Conservation (phyloP, 352 stramenopile species). For the Phytophthora syringae region DNA sequence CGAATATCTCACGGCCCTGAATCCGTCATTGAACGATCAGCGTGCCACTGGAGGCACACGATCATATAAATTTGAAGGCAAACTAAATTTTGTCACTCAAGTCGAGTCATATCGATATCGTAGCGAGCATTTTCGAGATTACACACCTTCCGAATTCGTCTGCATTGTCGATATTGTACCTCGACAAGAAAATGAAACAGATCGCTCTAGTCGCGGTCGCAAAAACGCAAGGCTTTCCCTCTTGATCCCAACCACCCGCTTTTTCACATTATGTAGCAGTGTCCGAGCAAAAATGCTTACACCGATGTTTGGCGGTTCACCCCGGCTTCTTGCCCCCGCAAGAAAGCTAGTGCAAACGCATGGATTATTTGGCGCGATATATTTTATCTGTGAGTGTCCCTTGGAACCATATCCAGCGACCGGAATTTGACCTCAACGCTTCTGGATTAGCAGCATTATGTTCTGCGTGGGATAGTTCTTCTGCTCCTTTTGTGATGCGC, state of each 20-base stretch:
- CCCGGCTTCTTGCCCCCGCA: neutral
- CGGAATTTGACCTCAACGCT: neutral
- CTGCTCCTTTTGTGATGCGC: neutral
- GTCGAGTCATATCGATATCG: conserved; percentile 1
- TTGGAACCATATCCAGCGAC: neutral
- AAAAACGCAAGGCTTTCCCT: too few species aligned
- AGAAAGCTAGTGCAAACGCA: neutral
- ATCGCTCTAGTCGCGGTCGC: too few species aligned
- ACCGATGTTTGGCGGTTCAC: neutral
- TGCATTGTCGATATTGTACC: conserved; percentile 5
- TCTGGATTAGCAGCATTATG: neutral
- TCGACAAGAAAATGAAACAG: neutral
- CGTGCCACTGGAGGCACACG: too few species aligned
- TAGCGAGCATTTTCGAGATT: neutral
- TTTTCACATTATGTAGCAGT: neutral
- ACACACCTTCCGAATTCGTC: neutral
- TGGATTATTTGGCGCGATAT: neutral
- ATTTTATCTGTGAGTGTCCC: neutral
- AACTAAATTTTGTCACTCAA: too few species aligned
- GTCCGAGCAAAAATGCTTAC: neutral
- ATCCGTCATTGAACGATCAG: too few species aligned
- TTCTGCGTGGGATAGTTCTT: neutral
- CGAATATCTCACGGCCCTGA: too few species aligned
- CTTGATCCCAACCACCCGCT: too few species aligned
- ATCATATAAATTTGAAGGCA: too few species aligned